Conservation (phyloP, 2,329 filamentous ascomycete species). For the Talaromyces sp. region DNA sequence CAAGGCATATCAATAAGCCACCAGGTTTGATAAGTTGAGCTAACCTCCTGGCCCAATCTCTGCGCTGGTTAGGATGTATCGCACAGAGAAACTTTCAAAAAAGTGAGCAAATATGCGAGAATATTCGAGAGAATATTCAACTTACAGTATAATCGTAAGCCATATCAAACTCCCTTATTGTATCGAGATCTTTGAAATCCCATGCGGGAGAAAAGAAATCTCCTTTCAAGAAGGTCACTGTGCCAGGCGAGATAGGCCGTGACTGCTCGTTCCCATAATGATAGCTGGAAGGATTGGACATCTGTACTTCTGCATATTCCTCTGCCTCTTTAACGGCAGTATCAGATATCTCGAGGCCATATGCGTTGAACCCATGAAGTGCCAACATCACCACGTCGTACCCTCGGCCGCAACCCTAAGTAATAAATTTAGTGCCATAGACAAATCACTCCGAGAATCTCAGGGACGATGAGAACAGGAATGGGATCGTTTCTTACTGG, state of each 20-base stretch:
- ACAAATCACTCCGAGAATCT: background rate
- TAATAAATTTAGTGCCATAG: too few species aligned
- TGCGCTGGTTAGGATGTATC: constrained; percentile 57
- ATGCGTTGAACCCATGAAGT: constrained; percentile 35
- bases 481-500: constrained; percentile 22
- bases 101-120: background rate
- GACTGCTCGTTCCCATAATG: constrained; percentile 18
- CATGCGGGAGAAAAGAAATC: constrained; percentile 70
- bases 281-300: constrained; percentile 17
- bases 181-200: constrained; percentile 40
- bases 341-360: constrained; percentile 33
- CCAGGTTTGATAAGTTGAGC: constrained; percentile 51
- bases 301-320: constrained; percentile 22
- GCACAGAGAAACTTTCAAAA: constrained; percentile 63
- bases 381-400: constrained; percentile 38
- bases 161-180: constrained; percentile 59
- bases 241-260: constrained; percentile 41
- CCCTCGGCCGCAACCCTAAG: constrained; percentile 36
- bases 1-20: constrained; percentile 59
- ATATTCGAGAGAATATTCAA: constrained; percentile 1
- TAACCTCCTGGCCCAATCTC: constrained; percentile 59
- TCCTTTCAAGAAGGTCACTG: constrained; percentile 58
- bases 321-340: constrained; percentile 27
- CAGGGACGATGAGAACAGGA: background rate
- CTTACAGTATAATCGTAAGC: constrained; percentile 66